Percentiles rank a stretch among this genome's conserved stretches.
These are phyloP conservation scores for Rhododendron henanense DNA, from an alignment of 148 eudicot genomes.

Conservation along the genomic window DNA sequence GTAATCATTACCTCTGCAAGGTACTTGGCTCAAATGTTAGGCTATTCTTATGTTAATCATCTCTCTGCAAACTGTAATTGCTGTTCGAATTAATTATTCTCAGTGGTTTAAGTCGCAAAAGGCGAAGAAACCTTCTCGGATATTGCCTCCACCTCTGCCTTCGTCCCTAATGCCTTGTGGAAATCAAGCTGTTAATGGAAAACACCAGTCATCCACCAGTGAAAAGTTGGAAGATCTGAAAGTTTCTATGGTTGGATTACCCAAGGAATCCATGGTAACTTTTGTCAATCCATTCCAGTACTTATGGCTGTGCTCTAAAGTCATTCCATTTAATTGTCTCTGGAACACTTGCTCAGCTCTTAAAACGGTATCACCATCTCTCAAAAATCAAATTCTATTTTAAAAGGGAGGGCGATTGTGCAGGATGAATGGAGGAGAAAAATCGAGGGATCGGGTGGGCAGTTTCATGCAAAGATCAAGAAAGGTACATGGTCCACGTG, in stretches of 20 bases:
- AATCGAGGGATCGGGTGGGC: conserved; percentile 74
- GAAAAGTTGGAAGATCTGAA: conserved; percentile 66
- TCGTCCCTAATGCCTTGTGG: conserved; percentile 40
- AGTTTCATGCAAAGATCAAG: conserved; percentile 68
- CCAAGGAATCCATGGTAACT: conserved; percentile 57
- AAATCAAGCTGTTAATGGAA: conserved; percentile 42
- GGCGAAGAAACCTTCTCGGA: conserved; percentile 54
- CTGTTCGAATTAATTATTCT: conserved; percentile 16
- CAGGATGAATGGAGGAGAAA: conserved; percentile 70
- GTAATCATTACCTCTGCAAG: conserved; percentile 74
- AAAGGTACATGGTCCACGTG: conserved; percentile 46
- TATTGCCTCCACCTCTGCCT: conserved; percentile 64
- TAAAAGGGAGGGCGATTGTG: conserved; percentile 10
- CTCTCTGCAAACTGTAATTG: conserved; percentile 7
- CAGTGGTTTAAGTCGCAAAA: conserved; percentile 90
- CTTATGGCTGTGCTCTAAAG: neutral
- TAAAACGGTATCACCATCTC: conserved; percentile 3
- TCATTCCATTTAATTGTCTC: neutral
- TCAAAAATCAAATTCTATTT: conserved; percentile 5
- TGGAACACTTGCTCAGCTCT: neutral
- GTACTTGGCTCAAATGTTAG: conserved; percentile 28
- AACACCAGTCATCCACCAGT: conserved; percentile 40
- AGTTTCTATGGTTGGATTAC: conserved; percentile 58
- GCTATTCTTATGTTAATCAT: neutral
- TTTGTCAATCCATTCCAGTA: conserved; percentile 13